phyloP scores from a whole-genome alignment of 345 rosid species.

The Citrus cavaleriei region DNA sequence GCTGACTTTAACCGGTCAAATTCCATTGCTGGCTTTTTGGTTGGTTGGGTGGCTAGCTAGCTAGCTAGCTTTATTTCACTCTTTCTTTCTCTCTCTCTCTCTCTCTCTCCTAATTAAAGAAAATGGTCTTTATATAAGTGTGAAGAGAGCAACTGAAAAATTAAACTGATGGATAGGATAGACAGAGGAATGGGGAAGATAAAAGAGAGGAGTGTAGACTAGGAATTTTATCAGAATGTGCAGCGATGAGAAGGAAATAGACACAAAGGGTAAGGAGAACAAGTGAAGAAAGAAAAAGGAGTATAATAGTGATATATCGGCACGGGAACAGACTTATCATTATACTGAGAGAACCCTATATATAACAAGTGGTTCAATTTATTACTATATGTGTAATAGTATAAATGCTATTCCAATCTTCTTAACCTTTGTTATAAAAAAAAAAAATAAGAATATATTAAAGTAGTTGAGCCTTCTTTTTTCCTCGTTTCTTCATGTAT shows the following conservation, averaged over 20 bases:
- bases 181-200: constrained; percentile 44
- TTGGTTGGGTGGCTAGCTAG: too few species aligned
- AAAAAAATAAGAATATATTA: not conserved
- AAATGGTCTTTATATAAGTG: too few species aligned
- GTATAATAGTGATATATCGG: constrained; percentile 23
- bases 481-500: not conserved
- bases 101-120: too few species aligned
- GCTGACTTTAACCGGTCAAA: constrained; percentile 29
- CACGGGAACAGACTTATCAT: constrained; percentile 35
- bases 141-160: too few species aligned
- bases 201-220: constrained; percentile 29
- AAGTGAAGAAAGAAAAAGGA: constrained; percentile 4
- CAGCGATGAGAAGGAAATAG: constrained; percentile 24
- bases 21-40: constrained; percentile 30
- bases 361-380: constrained; percentile 20
- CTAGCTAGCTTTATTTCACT: not conserved
- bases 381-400: not conserved
- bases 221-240: constrained; percentile 40
- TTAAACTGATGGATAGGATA: not conserved
- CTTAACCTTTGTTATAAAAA: not conserved
- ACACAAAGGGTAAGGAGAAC: constrained; percentile 12
- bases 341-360: constrained; percentile 2
- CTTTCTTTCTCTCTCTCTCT: too few species aligned
- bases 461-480: constrained; percentile 22
- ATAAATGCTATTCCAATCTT: constrained; percentile 4